Percentiles rank a stretch among this genome's conserved stretches.
These are phyloP conservation scores for Gossypium australe DNA, from an alignment of 345 rosid species.

Conservation along the genomic window DNA sequence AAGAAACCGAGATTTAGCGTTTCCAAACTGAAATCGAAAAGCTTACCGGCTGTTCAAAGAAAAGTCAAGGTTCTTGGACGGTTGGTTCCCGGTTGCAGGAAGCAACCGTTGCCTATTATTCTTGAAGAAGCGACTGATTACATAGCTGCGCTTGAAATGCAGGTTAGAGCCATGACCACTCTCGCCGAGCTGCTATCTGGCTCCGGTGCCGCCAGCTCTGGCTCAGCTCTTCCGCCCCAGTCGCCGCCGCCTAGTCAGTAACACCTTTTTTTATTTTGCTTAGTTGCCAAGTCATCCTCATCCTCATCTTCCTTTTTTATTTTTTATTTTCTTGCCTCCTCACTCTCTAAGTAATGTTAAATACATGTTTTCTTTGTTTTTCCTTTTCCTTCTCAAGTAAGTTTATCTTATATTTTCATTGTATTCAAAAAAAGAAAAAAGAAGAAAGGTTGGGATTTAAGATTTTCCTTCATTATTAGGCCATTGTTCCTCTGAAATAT, in stretches of 20 bases:
- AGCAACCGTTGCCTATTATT: conserved; percentile 78
- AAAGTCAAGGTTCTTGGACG: conserved; percentile 82
- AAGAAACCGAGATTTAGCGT: conserved; percentile 71
- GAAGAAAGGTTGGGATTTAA: too few relatives aligned
- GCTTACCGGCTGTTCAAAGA: conserved; percentile 68
- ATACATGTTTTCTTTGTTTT: conserved; percentile 11
- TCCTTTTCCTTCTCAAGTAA: not conserved
- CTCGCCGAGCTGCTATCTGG: conserved; percentile 56
- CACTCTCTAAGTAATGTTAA: conserved; percentile 25
- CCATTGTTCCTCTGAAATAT: not conserved
- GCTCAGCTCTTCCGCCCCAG: conserved; percentile 23
- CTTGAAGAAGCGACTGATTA: conserved; percentile 93
- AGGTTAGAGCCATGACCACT: conserved; percentile 83
- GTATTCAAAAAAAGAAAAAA: not conserved
- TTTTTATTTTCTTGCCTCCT: not conserved
- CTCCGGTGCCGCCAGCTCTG: conserved; percentile 24
- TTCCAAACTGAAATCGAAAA: conserved; percentile 49
- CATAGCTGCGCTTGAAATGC: conserved; percentile 97
- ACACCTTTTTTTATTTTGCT: not conserved
- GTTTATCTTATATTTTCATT: not conserved
- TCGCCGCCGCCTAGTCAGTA: conserved; percentile 23
- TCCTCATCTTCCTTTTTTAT: not conserved
- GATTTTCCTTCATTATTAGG: not conserved
- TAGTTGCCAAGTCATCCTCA: conserved; percentile 18
- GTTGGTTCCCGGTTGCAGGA: conserved; percentile 96